A percentile compares a stretch with the other conserved stretches of the same genome.
phyloP scores from a whole-genome alignment of 2,329 filamentous ascomycete species.

The Nemania sp. region DNA sequence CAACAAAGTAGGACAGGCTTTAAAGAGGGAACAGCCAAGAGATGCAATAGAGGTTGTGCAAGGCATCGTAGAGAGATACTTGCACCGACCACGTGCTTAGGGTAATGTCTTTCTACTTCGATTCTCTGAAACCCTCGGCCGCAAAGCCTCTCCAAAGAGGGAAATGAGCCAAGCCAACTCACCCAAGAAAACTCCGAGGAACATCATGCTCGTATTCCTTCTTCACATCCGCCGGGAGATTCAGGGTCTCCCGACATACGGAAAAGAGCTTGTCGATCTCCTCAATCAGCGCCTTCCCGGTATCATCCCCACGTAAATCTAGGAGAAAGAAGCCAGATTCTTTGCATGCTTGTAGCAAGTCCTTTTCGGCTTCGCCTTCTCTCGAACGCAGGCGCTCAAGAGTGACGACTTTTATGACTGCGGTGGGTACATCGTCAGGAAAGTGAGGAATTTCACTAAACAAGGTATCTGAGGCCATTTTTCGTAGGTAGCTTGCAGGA shows the following conservation, averaged over 20 bases:
- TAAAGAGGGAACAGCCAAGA: too few species aligned
- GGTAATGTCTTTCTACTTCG: too few species aligned
- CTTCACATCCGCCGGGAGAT: slow-evolving; percentile 28
- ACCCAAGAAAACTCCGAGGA: slow-evolving; percentile 36
- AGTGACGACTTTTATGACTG: slow-evolving; percentile 32
- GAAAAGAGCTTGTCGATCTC: slow-evolving; percentile 36
- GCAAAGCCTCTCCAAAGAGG: too few species aligned
- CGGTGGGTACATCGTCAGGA: slow-evolving; percentile 37
- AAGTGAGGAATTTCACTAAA: slow-evolving; percentile 36
- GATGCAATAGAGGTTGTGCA: too few species aligned
- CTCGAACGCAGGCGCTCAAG: slow-evolving; percentile 11
- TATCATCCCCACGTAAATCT: slow-evolving; percentile 28
- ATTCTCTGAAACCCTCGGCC: too few species aligned
- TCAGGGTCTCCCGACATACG: slow-evolving; percentile 23
- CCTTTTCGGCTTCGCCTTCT: slow-evolving; percentile 7
- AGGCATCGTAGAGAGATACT: too few species aligned
- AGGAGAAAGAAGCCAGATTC: slow-evolving; percentile 41
- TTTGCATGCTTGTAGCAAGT: slow-evolving; percentile 7
- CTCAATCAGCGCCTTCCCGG: slow-evolving; percentile 9
- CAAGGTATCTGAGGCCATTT: slow-evolving; percentile 1
- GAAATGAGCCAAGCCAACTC: not conserved
- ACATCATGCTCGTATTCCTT: slow-evolving; percentile 25
- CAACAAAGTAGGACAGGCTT: not conserved
- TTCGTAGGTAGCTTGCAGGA: not conserved
- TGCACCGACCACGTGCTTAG: too few species aligned